phyloP scores from a whole-genome alignment of 1,139 yeast genomes.

The Candida albicans region DNA sequence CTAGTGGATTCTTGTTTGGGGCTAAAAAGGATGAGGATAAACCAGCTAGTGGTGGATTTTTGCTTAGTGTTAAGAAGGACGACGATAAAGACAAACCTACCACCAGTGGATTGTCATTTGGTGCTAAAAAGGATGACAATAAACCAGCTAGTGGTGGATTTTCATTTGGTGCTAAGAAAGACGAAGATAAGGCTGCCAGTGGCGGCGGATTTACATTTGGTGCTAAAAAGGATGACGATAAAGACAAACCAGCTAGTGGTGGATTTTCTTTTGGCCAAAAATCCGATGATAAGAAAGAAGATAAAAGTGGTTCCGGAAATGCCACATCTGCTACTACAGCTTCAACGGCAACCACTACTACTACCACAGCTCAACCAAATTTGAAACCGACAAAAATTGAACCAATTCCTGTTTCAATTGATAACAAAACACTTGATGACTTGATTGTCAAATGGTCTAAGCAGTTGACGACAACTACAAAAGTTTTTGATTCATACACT shows the following conservation, averaged over 20 bases:
- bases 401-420: conserved; percentile 74
- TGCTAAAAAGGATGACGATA: conserved; percentile 17
- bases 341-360: conserved; percentile 12
- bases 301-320: conserved; percentile 17
- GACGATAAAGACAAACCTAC: conserved; percentile 17
- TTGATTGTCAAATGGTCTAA: conserved; percentile 91
- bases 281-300: conserved; percentile 21
- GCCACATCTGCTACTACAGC: conserved; percentile 8
- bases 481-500: conserved; percentile 77
- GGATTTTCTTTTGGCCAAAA: conserved; percentile 28
- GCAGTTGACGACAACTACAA: conserved; percentile 71
- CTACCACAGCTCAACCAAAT: conserved; percentile 24
- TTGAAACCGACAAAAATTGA: conserved; percentile 52
- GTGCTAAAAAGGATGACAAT: conserved; percentile 24
- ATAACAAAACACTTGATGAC: conserved; percentile 91
- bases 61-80: conserved; percentile 27
- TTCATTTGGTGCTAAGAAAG: conserved; percentile 28
- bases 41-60: conserved; percentile 14
- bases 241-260: conserved; percentile 17
- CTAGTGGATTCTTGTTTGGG: conserved; percentile 20
- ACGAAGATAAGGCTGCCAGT: conserved; percentile 18
- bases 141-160: conserved; percentile 19
- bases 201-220: conserved; percentile 13
- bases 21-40: conserved; percentile 20
- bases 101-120: conserved; percentile 23